A percentile compares a stretch with the other conserved stretches of the same genome.
phyloP scores from a whole-genome alignment of 176 grass and related monocot species.

The Oryza rufipogon region DNA sequence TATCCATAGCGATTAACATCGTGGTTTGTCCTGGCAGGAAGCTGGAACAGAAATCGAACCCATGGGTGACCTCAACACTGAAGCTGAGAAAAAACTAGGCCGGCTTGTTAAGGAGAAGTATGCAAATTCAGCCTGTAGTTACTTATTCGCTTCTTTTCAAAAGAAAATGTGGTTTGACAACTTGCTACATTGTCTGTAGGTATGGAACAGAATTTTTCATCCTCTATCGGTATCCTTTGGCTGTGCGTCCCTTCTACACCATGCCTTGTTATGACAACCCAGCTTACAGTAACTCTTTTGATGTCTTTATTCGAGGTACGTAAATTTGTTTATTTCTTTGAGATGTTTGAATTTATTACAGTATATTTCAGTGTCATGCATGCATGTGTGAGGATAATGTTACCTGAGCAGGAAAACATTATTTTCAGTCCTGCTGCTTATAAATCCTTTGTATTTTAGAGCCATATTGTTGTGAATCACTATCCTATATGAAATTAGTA shows the following conservation, averaged over 20 bases:
- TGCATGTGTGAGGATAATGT: neutral
- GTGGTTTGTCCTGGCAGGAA: conserved; percentile 60
- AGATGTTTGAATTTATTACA: neutral
- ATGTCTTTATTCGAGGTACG: conserved; percentile 94
- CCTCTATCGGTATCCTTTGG: conserved; percentile 84
- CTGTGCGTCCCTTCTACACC: conserved; percentile 91
- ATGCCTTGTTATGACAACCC: conserved; percentile 89
- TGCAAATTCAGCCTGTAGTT: neutral
- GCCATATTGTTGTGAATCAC: neutral
- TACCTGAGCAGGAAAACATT: neutral
- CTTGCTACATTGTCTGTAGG: conserved; percentile 48
- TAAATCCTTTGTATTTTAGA: neutral
- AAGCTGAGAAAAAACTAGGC: conserved; percentile 92
- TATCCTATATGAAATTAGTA: neutral
- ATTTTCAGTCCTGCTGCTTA: neutral
- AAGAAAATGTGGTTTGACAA: neutral
- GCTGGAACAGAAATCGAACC: conserved; percentile 85
- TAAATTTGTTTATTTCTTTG: neutral
- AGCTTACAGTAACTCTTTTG: conserved; percentile 89
- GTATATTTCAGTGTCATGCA: neutral
- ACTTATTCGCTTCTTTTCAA: neutral
- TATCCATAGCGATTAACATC: neutral
- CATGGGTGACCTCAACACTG: conserved; percentile 92
- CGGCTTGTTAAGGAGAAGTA: conserved; percentile 83
- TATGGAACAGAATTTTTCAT: conserved; percentile 95